These are phyloP conservation scores for Rhynchosporium graminicola DNA, from an alignment of 2,329 filamentous ascomycete genomes.

Conservation along the genomic window DNA sequence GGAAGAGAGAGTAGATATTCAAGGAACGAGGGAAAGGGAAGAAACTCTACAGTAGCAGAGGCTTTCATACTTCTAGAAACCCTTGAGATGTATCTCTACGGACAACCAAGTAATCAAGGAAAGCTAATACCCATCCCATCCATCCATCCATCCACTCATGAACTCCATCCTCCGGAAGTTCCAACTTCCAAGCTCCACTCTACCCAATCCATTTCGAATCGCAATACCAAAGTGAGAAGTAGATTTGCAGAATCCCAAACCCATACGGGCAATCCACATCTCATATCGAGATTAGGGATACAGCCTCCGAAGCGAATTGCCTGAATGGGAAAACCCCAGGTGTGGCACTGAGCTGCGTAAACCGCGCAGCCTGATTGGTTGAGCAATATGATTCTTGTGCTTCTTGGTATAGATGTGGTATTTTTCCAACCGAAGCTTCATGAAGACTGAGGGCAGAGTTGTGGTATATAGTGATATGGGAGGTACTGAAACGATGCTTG, in stretches of 20 bases:
- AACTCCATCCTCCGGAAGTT: conserved; percentile 2
- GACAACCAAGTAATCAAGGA: background rate
- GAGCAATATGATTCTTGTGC: background rate
- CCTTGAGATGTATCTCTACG: background rate
- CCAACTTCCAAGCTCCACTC: background rate
- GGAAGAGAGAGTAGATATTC: conserved; percentile 7
- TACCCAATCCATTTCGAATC: background rate
- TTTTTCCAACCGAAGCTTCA: background rate
- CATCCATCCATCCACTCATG: background rate
- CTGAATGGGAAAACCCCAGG: conserved; percentile 8
- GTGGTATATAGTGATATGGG: conserved; percentile 1
- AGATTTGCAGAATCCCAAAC: background rate
- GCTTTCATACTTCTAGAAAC: background rate
- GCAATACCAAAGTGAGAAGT: background rate
- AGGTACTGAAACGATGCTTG: background rate
- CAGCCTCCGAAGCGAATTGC: conserved; percentile 1
- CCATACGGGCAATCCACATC: background rate
- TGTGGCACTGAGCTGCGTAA: background rate
- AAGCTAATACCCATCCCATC: background rate
- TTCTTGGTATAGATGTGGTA: background rate
- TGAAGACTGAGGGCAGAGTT: background rate
- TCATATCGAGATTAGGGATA: no score
- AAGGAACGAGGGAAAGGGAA: background rate
- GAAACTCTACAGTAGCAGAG: no score
- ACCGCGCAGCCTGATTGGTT: background rate